Evolutionary conservation across 2,329 filamentous ascomycete species (phyloP).

Genomic region (Elsinoe perseae): DNA sequence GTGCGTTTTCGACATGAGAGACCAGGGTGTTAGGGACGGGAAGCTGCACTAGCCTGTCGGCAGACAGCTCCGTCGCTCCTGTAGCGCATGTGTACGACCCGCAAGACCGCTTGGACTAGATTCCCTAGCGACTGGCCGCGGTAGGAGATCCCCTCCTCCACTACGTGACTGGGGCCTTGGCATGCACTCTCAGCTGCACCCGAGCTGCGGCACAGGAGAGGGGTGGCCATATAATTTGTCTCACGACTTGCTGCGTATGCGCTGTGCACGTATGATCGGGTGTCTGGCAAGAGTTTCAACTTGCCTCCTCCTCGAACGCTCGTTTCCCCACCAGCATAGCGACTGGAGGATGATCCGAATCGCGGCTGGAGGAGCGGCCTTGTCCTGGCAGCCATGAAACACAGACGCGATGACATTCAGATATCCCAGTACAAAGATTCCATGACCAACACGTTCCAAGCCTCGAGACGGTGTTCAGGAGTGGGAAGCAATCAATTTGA

Average conservation of each 20-base stretch:
- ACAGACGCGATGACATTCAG: no score
- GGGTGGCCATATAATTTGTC: background rate
- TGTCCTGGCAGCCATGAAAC: no score
- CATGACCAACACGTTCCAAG: no score
- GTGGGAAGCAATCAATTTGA: constrained; percentile 2
- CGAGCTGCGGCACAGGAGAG: background rate
- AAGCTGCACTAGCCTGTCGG: background rate
- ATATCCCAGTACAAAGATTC: no score
- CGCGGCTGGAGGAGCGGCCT: no score
- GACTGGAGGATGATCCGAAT: no score
- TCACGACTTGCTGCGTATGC: background rate
- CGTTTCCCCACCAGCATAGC: no score
- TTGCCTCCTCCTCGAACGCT: no score
- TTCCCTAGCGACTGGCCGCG: background rate
- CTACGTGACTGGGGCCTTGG: background rate
- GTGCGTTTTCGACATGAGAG: background rate
- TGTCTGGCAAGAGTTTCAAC: background rate
- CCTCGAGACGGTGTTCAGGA: no score
- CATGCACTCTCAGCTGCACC: background rate
- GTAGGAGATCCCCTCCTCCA: background rate
- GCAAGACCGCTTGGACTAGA: background rate
- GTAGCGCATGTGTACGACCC: background rate
- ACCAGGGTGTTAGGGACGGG: background rate
- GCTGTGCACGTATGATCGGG: background rate
- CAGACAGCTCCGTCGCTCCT: background rate